A percentile compares a stretch with the other conserved stretches of the same genome.
Conservation (phyloP, 2,329 filamentous ascomycete species). For the Fusarium beomiforme region DNA sequence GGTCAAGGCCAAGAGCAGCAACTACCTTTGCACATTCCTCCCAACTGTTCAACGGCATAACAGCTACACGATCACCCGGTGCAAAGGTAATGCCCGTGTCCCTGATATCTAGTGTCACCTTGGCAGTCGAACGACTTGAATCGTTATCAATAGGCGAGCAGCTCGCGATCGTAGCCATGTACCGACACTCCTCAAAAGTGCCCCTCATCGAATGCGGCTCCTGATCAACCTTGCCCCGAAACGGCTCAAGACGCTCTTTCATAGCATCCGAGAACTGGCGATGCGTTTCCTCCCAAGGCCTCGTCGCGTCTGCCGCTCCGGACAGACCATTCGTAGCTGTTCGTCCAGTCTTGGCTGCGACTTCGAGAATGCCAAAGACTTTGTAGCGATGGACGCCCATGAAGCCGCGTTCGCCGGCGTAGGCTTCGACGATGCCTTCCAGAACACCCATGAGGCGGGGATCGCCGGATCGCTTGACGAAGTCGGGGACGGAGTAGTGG, state of each 20-base stretch:
- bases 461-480: slow-evolving; percentile 61
- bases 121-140: slow-evolving; percentile 56
- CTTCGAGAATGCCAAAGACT: slow-evolving; percentile 65
- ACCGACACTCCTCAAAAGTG: slow-evolving; percentile 64
- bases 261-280: slow-evolving; percentile 33
- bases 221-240: slow-evolving; percentile 55
- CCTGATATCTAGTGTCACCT: slow-evolving; percentile 62
- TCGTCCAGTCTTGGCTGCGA: slow-evolving; percentile 63
- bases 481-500: slow-evolving; percentile 63
- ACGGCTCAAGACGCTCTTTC: slow-evolving; percentile 43
- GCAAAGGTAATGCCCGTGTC: slow-evolving; percentile 64
- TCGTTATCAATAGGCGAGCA: slow-evolving; percentile 59
- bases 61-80: slow-evolving; percentile 62
- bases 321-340: slow-evolving; percentile 63
- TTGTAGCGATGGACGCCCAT: slow-evolving; percentile 68
- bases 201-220: slow-evolving; percentile 65
- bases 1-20: slow-evolving; percentile 59
- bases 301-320: slow-evolving; percentile 51
- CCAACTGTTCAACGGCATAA: slow-evolving; percentile 66
- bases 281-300: slow-evolving; percentile 37
- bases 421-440: slow-evolving; percentile 65
- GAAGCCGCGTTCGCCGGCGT: slow-evolving; percentile 64
- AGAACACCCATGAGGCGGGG: slow-evolving; percentile 61
- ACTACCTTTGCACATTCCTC: slow-evolving; percentile 65
- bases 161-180: slow-evolving; percentile 56